Evolutionary conservation across 2,329 filamentous ascomycete species (phyloP).

Genomic region (Talaromyces amestolkiae): DNA sequence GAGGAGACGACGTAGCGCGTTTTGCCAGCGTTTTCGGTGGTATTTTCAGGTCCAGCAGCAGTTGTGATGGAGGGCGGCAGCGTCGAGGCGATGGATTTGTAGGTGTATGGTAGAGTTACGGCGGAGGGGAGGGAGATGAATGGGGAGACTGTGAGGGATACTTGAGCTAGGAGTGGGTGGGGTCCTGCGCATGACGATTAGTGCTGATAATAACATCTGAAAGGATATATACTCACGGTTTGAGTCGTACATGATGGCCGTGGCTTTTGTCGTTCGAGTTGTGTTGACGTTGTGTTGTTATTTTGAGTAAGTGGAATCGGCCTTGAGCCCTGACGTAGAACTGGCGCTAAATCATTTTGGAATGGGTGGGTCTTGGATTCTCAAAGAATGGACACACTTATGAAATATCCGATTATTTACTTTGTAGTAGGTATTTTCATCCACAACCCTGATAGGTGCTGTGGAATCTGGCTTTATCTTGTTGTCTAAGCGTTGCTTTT

Average conservation of each 20-base stretch:
- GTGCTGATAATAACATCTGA: not conserved
- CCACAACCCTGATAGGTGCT: too few relatives aligned
- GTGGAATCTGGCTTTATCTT: too few relatives aligned
- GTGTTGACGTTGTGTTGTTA: not conserved
- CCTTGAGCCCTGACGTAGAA: not conserved
- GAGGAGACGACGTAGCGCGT: conserved; percentile 75
- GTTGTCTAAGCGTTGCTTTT: too few relatives aligned
- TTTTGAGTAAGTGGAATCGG: not conserved
- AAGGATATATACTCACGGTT: conserved; percentile 35
- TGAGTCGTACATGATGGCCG: conserved; percentile 43
- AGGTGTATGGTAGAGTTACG: conserved; percentile 91
- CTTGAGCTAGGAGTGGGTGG: conserved; percentile 85
- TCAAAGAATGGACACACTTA: too few relatives aligned
- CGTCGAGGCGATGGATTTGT: conserved; percentile 83
- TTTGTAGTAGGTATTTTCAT: too few relatives aligned
- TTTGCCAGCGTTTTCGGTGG: conserved; percentile 47
- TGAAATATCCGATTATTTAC: too few relatives aligned
- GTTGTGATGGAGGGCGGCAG: conserved; percentile 70
- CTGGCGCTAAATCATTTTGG: not conserved
- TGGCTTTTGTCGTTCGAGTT: too few relatives aligned
- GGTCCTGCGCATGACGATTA: conserved; percentile 55
- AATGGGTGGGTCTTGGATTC: not conserved
- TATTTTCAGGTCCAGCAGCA: conserved; percentile 26
- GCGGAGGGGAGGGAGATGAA: conserved; percentile 88
- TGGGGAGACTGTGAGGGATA: conserved; percentile 89